These are phyloP conservation scores for Cystofilobasidium bisporidii DNA, from an alignment of 768 basidiomycete species.

Conservation along the genomic window DNA sequence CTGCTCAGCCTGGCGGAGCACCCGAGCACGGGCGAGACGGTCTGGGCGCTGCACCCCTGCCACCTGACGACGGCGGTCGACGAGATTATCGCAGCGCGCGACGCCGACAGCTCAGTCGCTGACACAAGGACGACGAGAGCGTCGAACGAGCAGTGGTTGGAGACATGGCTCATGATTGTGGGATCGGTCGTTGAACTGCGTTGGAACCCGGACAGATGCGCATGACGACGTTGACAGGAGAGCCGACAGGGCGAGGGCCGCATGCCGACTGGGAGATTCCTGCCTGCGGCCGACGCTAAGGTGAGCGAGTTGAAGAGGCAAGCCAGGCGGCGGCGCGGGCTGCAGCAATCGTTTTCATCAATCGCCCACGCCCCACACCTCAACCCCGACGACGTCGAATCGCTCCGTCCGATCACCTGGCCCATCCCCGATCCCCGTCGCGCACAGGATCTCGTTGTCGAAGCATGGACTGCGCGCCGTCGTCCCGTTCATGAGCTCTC, in stretches of 20 bases:
- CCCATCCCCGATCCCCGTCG: conserved; percentile 31
- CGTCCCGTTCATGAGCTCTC: conserved; percentile 68
- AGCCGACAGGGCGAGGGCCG: too few species aligned
- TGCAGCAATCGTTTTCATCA: too few species aligned
- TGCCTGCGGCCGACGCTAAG: too few species aligned
- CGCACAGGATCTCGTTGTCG: conserved; percentile 70
- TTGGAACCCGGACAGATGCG: too few species aligned
- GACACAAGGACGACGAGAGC: too few species aligned
- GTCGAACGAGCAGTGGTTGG: conserved; percentile 35
- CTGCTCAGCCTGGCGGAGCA: conserved; percentile 80
- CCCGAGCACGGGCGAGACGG: conserved; percentile 60
- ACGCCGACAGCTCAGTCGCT: neutral
- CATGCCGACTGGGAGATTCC: too few species aligned
- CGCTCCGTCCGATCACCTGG: conserved; percentile 37
- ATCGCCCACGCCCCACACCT: conserved; percentile 71
- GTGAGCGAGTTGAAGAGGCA: too few species aligned
- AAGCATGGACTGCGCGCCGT: conserved; percentile 79
- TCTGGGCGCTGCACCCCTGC: conserved; percentile 85
- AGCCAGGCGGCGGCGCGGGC: too few species aligned
- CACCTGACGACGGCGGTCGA: conserved; percentile 57
- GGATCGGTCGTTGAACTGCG: conserved; percentile 50
- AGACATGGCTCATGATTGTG: conserved; percentile 70
- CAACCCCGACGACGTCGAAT: conserved; percentile 88
- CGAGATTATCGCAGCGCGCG: conserved; percentile 50
- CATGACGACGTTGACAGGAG: too few species aligned